Evolutionary conservation across 805 yeast genomes (phyloP).

Genomic region (Yarrowia deformans): DNA sequence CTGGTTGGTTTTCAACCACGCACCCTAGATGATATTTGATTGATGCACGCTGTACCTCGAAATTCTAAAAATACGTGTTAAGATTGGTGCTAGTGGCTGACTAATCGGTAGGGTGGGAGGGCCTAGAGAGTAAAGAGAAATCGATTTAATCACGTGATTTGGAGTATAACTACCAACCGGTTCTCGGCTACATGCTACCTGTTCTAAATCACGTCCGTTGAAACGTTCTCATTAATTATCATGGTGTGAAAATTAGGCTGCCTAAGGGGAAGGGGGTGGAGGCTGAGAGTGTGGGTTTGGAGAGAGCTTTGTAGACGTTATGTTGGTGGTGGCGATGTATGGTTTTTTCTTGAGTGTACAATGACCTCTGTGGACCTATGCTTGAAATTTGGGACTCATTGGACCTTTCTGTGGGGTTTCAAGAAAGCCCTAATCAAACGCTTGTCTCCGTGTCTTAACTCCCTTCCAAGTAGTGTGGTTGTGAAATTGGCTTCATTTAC

Average conservation of each 20-base stretch:
- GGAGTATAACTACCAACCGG: too few species aligned
- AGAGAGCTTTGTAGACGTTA: background rate
- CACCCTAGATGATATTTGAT: background rate
- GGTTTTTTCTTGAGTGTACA: too few species aligned
- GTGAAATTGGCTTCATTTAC: too few species aligned
- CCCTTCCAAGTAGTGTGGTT: too few species aligned
- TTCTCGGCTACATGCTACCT: too few species aligned
- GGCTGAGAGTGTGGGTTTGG: background rate
- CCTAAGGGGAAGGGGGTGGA: background rate
- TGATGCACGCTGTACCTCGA: conserved; percentile 26
- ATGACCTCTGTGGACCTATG: too few species aligned
- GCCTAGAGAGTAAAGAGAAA: too few species aligned
- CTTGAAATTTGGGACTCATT: too few species aligned
- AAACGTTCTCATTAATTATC: background rate
- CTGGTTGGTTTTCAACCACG: background rate
- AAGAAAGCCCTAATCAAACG: too few species aligned
- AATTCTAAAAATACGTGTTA: conserved; percentile 28
- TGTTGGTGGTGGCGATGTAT: background rate
- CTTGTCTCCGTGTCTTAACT: too few species aligned
- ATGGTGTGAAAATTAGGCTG: background rate
- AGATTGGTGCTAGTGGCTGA: conserved; percentile 12
- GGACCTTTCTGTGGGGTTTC: too few species aligned
- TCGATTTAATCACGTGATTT: background rate
- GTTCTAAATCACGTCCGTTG: background rate
- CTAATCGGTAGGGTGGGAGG: background rate